Evolutionary conservation across 331 rosid genomes (phyloP), one percentile per base, ranked within the genome.

Genomic region (Pyrus hybrid): DNA sequence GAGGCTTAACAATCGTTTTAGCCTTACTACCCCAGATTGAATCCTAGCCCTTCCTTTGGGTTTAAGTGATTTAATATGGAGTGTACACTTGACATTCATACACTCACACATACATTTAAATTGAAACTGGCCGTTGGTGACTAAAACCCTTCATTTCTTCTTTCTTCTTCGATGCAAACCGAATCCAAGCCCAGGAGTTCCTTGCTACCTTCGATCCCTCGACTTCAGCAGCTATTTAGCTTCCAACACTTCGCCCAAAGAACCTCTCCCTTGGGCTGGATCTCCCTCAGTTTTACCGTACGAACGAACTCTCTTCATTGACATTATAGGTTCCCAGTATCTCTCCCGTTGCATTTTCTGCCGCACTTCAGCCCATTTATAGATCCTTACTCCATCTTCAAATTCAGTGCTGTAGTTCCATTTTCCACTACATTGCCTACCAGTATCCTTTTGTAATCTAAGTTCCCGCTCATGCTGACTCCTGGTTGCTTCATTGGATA

Each of bases 281-380:
- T 37, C 85, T 58, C 28, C 86, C 81, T 73, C 76, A 18, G 53
- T 25, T 60, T 69, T 47, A 35, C 41, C 63, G 61, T 35, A 33
- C n/a, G 78, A 72, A 37, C 26, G 82, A 76, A 76, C 53, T 63
- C 45, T 67, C 81, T 53, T 73, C 79, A 28, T 32, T 71, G n/a
- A 35, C 68, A 3, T 30, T 79, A 70, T 68, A 57, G 8, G 66
- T 74, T 87, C 68, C 76, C 85, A 72, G 23, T 80, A 62, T 65
- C 63, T 65, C 73, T 87, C 78, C 5, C 47, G 67, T 65, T 57
- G 78, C 53, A 74, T 92, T 80, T 85, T 87, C 80, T 70, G 84
- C 84, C 90, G 81, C 76, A 84, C 67, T 68, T 86, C 86, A 35
- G 87, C 88, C 97, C 96, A 92, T 49, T 87, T 82, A 62, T 87